These are phyloP conservation scores for Globisporangium barbulae DNA, from an alignment of 352 stramenopile species.

Conservation along the genomic window DNA sequence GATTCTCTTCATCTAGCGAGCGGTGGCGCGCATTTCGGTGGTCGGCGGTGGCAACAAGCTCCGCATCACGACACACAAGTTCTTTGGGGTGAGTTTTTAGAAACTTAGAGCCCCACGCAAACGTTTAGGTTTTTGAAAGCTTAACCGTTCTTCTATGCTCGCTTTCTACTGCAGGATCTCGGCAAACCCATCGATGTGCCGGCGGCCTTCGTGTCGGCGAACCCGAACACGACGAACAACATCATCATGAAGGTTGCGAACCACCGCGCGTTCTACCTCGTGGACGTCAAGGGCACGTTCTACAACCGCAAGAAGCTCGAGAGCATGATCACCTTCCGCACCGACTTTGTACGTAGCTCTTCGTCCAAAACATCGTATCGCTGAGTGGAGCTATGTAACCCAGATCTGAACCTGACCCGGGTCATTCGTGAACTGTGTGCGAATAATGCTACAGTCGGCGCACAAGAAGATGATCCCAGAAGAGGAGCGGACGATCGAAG, in stretches of 20 bases:
- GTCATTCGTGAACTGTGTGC: conserved; percentile 1
- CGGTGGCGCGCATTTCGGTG: conserved; percentile 75
- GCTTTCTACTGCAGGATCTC: conserved; percentile 38
- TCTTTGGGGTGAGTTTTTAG: conserved; percentile 55
- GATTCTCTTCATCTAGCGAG: conserved; percentile 34
- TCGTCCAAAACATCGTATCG: neutral
- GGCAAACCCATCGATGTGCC: conserved; percentile 65
- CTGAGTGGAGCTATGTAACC: neutral
- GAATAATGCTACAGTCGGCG: conserved; percentile 36
- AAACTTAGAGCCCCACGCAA: neutral
- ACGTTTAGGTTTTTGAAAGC: neutral
- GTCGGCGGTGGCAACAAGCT: conserved; percentile 75
- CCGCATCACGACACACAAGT: conserved; percentile 86
- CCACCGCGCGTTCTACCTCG: conserved; percentile 73
- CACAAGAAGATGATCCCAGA: conserved; percentile 69
- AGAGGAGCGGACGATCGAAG: conserved; percentile 48
- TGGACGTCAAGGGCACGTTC: conserved; percentile 76
- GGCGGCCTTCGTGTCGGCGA: conserved; percentile 60
- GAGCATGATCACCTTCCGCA: conserved; percentile 85
- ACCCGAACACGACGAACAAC: conserved; percentile 84
- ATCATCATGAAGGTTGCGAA: conserved; percentile 83
- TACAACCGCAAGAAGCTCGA: conserved; percentile 87
- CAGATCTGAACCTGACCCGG: neutral
- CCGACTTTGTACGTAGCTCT: conserved; percentile 54
- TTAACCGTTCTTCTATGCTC: neutral